Evolutionary conservation across 768 basidiomycete genomes (phyloP), one percentile per base, ranked within the genome.

Genomic region (Pleurotus pulmonarius): DNA sequence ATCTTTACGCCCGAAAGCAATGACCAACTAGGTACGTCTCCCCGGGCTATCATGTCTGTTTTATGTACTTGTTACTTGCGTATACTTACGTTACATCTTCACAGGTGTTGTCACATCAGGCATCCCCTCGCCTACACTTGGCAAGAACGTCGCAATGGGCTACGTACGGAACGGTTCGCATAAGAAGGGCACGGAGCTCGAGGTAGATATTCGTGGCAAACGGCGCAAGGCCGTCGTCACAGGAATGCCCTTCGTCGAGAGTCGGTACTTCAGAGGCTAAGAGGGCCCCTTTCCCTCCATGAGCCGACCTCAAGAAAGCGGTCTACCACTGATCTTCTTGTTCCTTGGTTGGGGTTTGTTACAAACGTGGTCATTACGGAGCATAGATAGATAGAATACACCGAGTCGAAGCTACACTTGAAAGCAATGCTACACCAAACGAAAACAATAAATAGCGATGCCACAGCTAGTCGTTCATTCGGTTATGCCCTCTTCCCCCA

Each of bases 101-200:
- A 39, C 67, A 83, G 92, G 93, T 37, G 67, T 72, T 11, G 82
- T 98, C 46, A 99, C 95, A 0, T 98, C 94, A 0, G 97, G 96
- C 46, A 97, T 98, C 59, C 97, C 97, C 12, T 94, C 94, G 0
- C 96, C 95, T 0, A 88, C 92, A 1, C 75, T 94, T 3, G 84
- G 83, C 1, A 87, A 88, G 69, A 98, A 99, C 70, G 92, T 98
- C 62, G 93, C 95, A 0, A 98, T 98, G 96, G 96, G 86, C 0
- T 98, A 98, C 64, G 80, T 98, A 46, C 68, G 76, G 60, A 80
- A 75, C 18, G 94, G 93, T 0, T 85, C 78, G 71, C 92, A 96
- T 74, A 98, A 94, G 74, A 95, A 92, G 69, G 93, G 92, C 9
- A 96, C 88, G 0, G 82, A 88, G 66, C 76, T 98, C 3, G 78